Evolutionary conservation across 2,329 filamentous ascomycete species (phyloP).

Genomic region (Periglandula ipomoeae): DNA sequence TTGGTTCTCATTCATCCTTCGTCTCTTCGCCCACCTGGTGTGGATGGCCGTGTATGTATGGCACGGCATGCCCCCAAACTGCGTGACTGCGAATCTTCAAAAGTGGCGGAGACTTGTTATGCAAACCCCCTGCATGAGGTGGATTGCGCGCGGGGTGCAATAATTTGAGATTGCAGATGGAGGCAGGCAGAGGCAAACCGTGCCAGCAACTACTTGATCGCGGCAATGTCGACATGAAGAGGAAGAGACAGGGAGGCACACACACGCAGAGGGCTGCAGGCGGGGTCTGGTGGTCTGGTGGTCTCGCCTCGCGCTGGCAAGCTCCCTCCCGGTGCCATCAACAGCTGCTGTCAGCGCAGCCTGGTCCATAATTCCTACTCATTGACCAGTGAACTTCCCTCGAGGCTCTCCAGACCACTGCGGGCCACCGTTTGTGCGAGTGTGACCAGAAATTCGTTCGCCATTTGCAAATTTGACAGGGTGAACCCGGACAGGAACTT

Average conservation of each 20-base stretch:
- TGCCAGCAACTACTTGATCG: too few species aligned
- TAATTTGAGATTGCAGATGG: not conserved
- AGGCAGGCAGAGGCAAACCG: not conserved
- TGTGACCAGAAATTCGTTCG: not conserved
- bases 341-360: too few species aligned
- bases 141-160: not conserved
- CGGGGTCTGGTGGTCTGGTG: not conserved
- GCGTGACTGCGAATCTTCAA: not conserved
- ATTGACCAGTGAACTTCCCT: not conserved
- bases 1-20: too few species aligned
- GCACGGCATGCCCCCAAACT: too few species aligned
- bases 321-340: too few species aligned
- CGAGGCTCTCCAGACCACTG: not conserved
- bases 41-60: too few species aligned
- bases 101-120: not conserved
- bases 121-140: not conserved
- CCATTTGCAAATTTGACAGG: slow-evolving; percentile 1
- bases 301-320: too few species aligned
- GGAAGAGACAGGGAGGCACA: not conserved
- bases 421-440: not conserved
- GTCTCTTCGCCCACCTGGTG: too few species aligned
- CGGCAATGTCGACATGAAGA: not conserved
- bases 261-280: not conserved
- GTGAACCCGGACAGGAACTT: not conserved
- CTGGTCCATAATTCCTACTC: too few species aligned